A percentile compares a stretch with the other conserved stretches of the same genome.
phyloP scores from a whole-genome alignment of 441 rosid genomes.

The Populus hybrid region DNA sequence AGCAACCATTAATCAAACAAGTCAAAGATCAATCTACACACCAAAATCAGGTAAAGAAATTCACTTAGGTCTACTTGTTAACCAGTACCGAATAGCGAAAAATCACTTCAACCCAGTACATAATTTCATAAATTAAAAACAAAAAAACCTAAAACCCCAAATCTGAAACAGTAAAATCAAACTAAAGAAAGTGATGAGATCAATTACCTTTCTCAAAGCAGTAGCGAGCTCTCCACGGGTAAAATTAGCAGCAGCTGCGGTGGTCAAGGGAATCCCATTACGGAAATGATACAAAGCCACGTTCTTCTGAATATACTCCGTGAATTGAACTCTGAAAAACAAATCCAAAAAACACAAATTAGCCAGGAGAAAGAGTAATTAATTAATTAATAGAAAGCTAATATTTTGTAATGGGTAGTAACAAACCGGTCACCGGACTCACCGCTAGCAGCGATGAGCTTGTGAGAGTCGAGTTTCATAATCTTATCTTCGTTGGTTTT shows the following conservation, averaged over 20 bases:
- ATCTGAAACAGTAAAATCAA: not conserved
- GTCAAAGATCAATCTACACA: not conserved
- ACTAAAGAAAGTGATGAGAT: not conserved
- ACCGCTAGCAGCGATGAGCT: conserved; percentile 96
- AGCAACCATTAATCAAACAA: not conserved
- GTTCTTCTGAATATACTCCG: conserved; percentile 93
- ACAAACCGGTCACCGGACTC: conserved; percentile 90
- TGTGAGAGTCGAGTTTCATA: conserved; percentile 94
- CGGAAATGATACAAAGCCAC: conserved; percentile 86
- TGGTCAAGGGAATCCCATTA: conserved; percentile 86
- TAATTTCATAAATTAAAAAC: not conserved
- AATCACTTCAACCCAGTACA: not conserved
- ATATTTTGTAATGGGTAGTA: not conserved
- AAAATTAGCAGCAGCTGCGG: conserved; percentile 84
- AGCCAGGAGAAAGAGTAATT: not conserved
- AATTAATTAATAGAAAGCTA: not conserved
- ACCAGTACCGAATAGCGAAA: not conserved
- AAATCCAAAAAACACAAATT: not conserved
- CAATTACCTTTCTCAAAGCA: conserved; percentile 78
- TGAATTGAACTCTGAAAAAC: conserved; percentile 61
- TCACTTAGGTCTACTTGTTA: not conserved
- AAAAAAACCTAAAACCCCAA: not conserved
- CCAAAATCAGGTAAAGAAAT: not conserved
- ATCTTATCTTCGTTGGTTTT: conserved; percentile 94
- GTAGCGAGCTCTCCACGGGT: conserved; percentile 95